Base-by-base conservation (phyloP, 148 eudicot genomes). In the Persicaria maculosa region DNA sequence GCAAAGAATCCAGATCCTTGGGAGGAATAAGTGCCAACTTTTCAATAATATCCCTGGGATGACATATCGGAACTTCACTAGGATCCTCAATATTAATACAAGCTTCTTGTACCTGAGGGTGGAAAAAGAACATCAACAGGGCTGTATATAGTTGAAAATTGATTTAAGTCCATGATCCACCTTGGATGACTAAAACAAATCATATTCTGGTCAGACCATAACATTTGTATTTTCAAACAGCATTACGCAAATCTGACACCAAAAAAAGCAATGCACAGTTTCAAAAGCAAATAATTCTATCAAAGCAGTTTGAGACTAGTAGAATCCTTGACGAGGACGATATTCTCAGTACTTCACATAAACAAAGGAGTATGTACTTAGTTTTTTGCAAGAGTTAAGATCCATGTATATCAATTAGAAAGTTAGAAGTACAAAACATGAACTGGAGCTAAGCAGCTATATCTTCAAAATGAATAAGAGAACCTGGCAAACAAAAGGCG, bases 1-100 rank as follows among this genome's bases (percentile, higher is more conserved):
- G 88, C 78, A 95, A 81, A 73, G 82, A 84, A 57, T 90, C 97
- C 84, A 95, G 83, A 76, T 90, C 96, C 76, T 82, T 85, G 44
- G 92, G 80, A 62, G 91, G 86, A 85, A 93, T 89, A 84, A 95
- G 96, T 19, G 82, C 78, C 74, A 95, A 83, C 57, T 81, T 87
- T 73, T 85, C 87, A 79, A 90, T 77, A 72, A 95, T 65, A 76
- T 87, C 89, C 80, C 78, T 81, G 62, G 99, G 97, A 73, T 77
- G 81, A 83, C 70, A 81, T 47, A 87, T 65, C 9, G 85, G 82
- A 58, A 53, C 71, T 50, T 86, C 81, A 71, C 72, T 71, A 74
- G 80, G 76, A 55, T 75, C 57, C 73, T 83, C 79, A 61, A 74
- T 74, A 74, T 81, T 79, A 36, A 72, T 50, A 81, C 74, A 68